Conservation (phyloP, 192 early-diverging fungal genomes). For the Thoreauomyces humboldtii region DNA sequence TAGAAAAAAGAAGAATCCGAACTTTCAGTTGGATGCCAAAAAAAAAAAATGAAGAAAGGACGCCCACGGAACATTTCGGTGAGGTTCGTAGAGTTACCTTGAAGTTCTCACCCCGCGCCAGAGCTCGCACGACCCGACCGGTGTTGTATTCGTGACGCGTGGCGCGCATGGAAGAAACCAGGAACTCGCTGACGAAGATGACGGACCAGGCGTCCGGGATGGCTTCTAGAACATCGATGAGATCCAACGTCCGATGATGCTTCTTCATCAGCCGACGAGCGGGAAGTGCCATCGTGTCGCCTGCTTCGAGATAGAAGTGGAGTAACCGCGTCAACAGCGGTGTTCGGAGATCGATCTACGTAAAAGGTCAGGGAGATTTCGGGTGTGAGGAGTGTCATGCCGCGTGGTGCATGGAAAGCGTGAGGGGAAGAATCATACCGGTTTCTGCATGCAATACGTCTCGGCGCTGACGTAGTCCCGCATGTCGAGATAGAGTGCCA, state of each 20-base stretch:
- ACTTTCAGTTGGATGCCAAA: too few species aligned
- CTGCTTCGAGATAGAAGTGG: background rate
- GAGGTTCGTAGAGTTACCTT: too few species aligned
- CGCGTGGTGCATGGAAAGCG: too few species aligned
- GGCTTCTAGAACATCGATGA: slow-evolving; percentile 14
- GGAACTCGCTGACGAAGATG: slow-evolving; percentile 16
- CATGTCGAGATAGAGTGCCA: slow-evolving; percentile 5
- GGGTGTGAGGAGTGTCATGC: too few species aligned
- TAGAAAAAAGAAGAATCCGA: too few species aligned
- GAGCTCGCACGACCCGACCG: too few species aligned
- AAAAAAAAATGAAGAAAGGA: too few species aligned
- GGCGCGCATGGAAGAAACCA: slow-evolving; percentile 13
- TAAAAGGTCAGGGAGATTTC: background rate
- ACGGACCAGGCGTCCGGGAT: slow-evolving; percentile 43
- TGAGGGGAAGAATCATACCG: too few species aligned
- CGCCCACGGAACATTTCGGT: too few species aligned
- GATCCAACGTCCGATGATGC: background rate
- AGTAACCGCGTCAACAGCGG: background rate
- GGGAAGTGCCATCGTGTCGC: background rate
- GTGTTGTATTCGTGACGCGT: slow-evolving; percentile 9
- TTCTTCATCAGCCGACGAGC: background rate
- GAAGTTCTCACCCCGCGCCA: too few species aligned
- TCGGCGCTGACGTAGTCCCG: slow-evolving; percentile 36
- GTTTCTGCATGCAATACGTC: slow-evolving; percentile 16
- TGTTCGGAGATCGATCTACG: background rate